phyloP scores from a whole-genome alignment of 2,329 filamentous ascomycete species.

The Cladosporium colombiae region DNA sequence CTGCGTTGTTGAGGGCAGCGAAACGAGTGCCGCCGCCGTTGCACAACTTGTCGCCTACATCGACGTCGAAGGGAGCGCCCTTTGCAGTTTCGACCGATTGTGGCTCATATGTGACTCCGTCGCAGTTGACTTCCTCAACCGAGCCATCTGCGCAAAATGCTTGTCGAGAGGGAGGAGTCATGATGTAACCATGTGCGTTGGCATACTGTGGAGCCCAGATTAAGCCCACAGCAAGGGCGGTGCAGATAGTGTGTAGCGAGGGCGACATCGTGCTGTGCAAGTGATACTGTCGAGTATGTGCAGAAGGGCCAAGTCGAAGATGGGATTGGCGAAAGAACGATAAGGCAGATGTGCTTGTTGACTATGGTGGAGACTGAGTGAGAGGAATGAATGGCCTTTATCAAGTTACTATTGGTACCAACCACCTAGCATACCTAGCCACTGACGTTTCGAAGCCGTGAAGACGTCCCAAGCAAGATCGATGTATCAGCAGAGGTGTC shows the following conservation, averaged over 20 bases:
- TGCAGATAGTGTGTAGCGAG: neutral
- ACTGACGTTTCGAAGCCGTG: conserved; percentile 7
- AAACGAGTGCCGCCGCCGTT: conserved; percentile 15
- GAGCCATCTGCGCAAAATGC: conserved; percentile 10
- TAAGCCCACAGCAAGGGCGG: conserved; percentile 4
- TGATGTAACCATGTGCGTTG: conserved; percentile 17
- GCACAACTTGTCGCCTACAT: conserved; percentile 9
- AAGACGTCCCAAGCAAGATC: conserved; percentile 9
- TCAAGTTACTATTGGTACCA: conserved; percentile 15
- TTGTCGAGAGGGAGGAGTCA: conserved; percentile 15
- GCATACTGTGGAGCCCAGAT: neutral
- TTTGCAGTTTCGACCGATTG: conserved; percentile 18
- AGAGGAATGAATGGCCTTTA: neutral
- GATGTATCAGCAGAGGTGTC: neutral
- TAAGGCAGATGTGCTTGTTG: neutral
- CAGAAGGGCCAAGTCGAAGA: neutral
- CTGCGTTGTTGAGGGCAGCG: conserved; percentile 7
- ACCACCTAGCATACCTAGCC: conserved; percentile 13
- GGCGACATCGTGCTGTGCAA: conserved; percentile 3
- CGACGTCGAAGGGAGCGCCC: conserved; percentile 14
- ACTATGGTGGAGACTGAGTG: neutral
- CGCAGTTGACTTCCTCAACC: conserved; percentile 17
- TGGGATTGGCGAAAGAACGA: neutral
- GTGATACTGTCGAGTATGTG: neutral
- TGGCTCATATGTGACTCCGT: conserved; percentile 15